Evolutionary conservation across 208 protist genomes (phyloP), one percentile per base, ranked within the genome.

Genomic region (Wallacemonas sp.): DNA sequence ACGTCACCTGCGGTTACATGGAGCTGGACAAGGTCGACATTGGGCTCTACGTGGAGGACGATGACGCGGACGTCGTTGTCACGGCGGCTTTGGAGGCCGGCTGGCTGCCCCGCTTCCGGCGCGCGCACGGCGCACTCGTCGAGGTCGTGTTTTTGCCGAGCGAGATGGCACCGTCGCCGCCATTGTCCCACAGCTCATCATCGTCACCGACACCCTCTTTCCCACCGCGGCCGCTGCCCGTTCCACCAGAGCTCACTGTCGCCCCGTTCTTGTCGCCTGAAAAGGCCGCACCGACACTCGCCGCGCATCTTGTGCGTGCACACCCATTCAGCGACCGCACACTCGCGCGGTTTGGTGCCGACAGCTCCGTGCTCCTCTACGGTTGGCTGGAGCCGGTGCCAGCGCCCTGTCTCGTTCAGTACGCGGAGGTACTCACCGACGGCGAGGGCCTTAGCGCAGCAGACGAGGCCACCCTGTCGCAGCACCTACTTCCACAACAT

Each of bases 21-120:
- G 45, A 66, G 26, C 65, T 57, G 15, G 72, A 72, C 30, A 62
- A 68, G 24, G 37, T 78, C 21, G 66, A 73, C 21, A 69, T 83
- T 21, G 75, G 71, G 34, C 61, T 87, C 29, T 65, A 76, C 48
- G 77, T 68, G 4, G 77, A 83, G 61, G 81, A 87, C 39, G 81
- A 75, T 38, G 73, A 66, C n/a, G 81, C 81, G 17, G 59, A 44
- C 24, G 32, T 58, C 5, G 39, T 79, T 22, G 52, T 73, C 10
- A 64, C 63, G 1, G 65, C 69, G 3, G 53, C 57, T 13, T 36
- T 77, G 19, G 50, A 66, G 8, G 19, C 59, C 29, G 32, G 38
- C 33, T n/a, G 45, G 22, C 45, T 61, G 1, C 77, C 77, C 37
- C 41, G 54, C n/a, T 87, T 75, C 63, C 59, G 55, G 17, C 60